Evolutionary conservation across 495 filamentous ascomycete genomes (phyloP).

Genomic region (Aeminium ludgeri): DNA sequence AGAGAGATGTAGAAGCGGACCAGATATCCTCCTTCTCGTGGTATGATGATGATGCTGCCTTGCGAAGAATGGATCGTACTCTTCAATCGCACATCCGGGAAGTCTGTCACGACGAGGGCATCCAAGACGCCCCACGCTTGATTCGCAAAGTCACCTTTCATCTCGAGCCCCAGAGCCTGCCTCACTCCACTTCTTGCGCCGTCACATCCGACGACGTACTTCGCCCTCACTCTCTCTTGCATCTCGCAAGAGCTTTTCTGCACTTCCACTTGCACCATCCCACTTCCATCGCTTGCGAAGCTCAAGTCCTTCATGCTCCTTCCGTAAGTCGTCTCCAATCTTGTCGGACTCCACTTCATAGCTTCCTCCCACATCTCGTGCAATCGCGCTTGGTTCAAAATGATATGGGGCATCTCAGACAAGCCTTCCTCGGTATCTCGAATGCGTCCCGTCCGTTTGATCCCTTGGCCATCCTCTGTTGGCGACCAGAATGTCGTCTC

Average conservation of each 20-base stretch:
- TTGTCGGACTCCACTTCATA: slow-evolving; percentile 19
- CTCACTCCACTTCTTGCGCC: slow-evolving; percentile 59
- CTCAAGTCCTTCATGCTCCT: slow-evolving; percentile 25
- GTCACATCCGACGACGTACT: slow-evolving; percentile 61
- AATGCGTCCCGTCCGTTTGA: slow-evolving; percentile 36
- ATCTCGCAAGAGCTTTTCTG: slow-evolving; percentile 30
- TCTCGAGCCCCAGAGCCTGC: slow-evolving; percentile 46
- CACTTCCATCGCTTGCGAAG: slow-evolving; percentile 4
- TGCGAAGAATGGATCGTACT: slow-evolving; percentile 33
- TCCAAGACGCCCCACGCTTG: slow-evolving; percentile 77
- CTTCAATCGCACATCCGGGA: slow-evolving; percentile 56
- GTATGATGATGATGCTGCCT: slow-evolving; percentile 41
- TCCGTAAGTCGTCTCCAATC: slow-evolving; percentile 15
- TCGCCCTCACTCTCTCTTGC: slow-evolving; percentile 40
- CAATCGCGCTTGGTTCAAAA: slow-evolving; percentile 54
- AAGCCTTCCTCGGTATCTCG: slow-evolving; percentile 47
- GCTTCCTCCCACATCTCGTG: slow-evolving; percentile 18
- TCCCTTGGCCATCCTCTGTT: slow-evolving; percentile 29
- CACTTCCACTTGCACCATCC: slow-evolving; percentile 9
- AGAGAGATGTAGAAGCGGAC: slow-evolving; percentile 48
- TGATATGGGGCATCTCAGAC: slow-evolving; percentile 55
- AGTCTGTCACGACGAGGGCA: slow-evolving; percentile 53
- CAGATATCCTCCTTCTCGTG: slow-evolving; percentile 45
- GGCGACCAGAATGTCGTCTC: slow-evolving; percentile 34
- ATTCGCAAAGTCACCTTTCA: slow-evolving; percentile 62